A percentile compares a stretch with the other conserved stretches of the same genome.
Evolutionary conservation across 768 basidiomycete genomes (phyloP).

Genomic region (Suillus hirtellus): DNA sequence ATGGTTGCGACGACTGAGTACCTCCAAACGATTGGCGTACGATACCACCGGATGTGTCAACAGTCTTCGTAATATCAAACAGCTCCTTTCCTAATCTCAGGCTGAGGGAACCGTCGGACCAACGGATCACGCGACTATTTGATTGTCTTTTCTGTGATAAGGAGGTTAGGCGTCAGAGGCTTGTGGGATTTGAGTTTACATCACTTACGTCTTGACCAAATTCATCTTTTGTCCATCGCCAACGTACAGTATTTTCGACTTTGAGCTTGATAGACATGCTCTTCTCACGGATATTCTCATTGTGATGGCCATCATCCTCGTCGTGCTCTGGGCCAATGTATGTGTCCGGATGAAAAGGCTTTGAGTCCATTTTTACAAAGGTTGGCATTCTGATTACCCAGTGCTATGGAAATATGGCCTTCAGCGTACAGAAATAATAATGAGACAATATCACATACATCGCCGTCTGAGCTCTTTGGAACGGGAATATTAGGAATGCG

Average conservation of each 20-base stretch:
- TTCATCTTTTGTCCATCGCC: slow-evolving; percentile 88
- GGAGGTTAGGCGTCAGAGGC: slow-evolving; percentile 9
- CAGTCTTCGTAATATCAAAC: slow-evolving; percentile 82
- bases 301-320: slow-evolving; percentile 56
- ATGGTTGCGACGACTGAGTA: slow-evolving; percentile 36
- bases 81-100: slow-evolving; percentile 91
- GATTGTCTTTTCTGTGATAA: slow-evolving; percentile 71
- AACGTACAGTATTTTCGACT: slow-evolving; percentile 92
- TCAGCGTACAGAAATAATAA: slow-evolving; percentile 12
- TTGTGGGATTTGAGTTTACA: not conserved
- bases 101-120: slow-evolving; percentile 94
- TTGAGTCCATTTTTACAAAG: slow-evolving; percentile 86
- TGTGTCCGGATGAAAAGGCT: slow-evolving; percentile 86
- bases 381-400: slow-evolving; percentile 96
- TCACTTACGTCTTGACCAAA: slow-evolving; percentile 74
- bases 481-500: slow-evolving; percentile 86
- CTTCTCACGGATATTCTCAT: slow-evolving; percentile 68
- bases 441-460: slow-evolving; percentile 50
- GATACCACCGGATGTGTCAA: slow-evolving; percentile 73
- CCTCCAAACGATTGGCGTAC: slow-evolving; percentile 59
- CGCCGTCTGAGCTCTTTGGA: slow-evolving; percentile 76
- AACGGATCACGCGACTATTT: slow-evolving; percentile 87
- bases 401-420: slow-evolving; percentile 39
- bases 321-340: slow-evolving; percentile 85
- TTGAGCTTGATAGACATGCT: slow-evolving; percentile 84